A percentile compares a stretch with the other conserved stretches of the same genome.
Evolutionary conservation across 2,329 filamentous ascomycete genomes (phyloP).

Genomic region (Diaporthe sp.): DNA sequence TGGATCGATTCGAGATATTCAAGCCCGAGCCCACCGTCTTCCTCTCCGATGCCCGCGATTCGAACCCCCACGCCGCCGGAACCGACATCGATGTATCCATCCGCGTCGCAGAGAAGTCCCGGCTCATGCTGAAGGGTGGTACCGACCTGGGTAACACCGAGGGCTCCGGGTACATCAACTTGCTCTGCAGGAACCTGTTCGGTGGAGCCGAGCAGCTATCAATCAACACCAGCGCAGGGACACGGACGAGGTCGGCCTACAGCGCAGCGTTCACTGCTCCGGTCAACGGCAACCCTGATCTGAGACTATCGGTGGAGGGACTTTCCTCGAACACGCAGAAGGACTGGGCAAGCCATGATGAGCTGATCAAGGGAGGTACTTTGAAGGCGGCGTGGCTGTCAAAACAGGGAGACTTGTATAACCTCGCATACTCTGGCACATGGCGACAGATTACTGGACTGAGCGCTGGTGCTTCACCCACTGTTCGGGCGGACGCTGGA

Average conservation of each 20-base stretch:
- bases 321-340: slow-evolving; percentile 89
- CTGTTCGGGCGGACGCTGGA: slow-evolving; percentile 86
- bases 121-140: slow-evolving; percentile 90
- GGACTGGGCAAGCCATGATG: slow-evolving; percentile 94
- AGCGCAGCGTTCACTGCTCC: slow-evolving; percentile 88
- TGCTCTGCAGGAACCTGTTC: slow-evolving; percentile 91
- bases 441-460: slow-evolving; percentile 94
- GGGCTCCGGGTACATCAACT: slow-evolving; percentile 91
- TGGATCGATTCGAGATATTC: slow-evolving; percentile 89
- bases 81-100: slow-evolving; percentile 88
- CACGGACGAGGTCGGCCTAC: slow-evolving; percentile 91
- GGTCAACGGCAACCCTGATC: slow-evolving; percentile 85
- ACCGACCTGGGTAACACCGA: slow-evolving; percentile 95
- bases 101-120: slow-evolving; percentile 82
- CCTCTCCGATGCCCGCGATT: slow-evolving; percentile 80
- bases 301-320: slow-evolving; percentile 83
- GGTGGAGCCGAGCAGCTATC: slow-evolving; percentile 93
- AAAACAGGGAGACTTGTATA: slow-evolving; percentile 75
- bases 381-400: slow-evolving; percentile 83
- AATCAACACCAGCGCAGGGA: slow-evolving; percentile 89
- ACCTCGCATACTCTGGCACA: slow-evolving; percentile 82
- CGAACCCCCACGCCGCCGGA: slow-evolving; percentile 76
- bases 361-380: slow-evolving; percentile 83
- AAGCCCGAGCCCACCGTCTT: slow-evolving; percentile 85
- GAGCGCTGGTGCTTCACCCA: slow-evolving; percentile 80